Evolutionary conservation across 2,329 filamentous ascomycete genomes (phyloP).

Genomic region (Ophiostoma triangulosporum): DNA sequence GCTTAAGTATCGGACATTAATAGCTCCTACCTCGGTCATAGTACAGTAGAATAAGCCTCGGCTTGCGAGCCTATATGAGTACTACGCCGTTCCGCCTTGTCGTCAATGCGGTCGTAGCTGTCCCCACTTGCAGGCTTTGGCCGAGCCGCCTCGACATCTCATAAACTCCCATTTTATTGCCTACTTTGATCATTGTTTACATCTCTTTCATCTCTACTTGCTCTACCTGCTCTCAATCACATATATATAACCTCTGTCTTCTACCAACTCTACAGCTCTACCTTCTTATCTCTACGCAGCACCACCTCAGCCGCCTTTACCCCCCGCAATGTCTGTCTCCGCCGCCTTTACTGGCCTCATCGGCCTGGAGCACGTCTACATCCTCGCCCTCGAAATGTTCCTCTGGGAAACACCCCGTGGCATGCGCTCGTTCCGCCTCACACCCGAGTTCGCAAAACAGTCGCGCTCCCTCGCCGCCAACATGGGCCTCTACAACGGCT

Average conservation of each 20-base stretch:
- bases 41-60: background rate
- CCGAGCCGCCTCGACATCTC: background rate
- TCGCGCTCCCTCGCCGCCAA: slow-evolving; percentile 33
- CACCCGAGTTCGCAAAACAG: slow-evolving; percentile 30
- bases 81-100: background rate
- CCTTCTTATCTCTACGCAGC: background rate
- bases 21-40: too few relatives aligned
- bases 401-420: slow-evolving; percentile 34
- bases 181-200: too few relatives aligned
- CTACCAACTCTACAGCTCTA: background rate
- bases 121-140: background rate
- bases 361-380: slow-evolving; percentile 32
- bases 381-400: slow-evolving; percentile 35
- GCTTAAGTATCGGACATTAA: too few relatives aligned
- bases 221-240: background rate
- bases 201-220: background rate
- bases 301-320: background rate
- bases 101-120: background rate
- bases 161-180: too few relatives aligned
- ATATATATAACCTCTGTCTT: background rate
- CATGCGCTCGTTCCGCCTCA: slow-evolving; percentile 30
- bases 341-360: slow-evolving; percentile 23
- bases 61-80: background rate
- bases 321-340: slow-evolving; percentile 4
- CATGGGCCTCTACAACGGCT: slow-evolving; percentile 40